Evolutionary conservation across 1,139 yeast genomes (phyloP).

Genomic region (Kurtzmaniella quercitrusa): DNA sequence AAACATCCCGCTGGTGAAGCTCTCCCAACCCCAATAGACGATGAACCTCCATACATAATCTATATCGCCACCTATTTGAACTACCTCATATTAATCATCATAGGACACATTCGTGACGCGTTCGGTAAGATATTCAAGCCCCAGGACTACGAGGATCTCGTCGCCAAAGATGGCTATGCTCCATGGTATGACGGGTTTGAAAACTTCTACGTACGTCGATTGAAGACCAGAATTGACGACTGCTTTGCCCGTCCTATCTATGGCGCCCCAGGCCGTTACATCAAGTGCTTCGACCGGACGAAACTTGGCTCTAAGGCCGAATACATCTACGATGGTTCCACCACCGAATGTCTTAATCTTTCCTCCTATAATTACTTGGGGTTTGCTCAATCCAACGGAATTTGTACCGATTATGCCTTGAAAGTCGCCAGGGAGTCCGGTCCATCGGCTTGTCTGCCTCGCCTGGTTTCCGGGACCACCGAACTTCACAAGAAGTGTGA

Average conservation of each 20-base stretch:
- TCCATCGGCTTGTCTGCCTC: constrained; percentile 73
- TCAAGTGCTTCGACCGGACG: constrained; percentile 73
- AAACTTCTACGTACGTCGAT: constrained; percentile 85
- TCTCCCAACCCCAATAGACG: constrained; percentile 57
- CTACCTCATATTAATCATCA: constrained; percentile 74
- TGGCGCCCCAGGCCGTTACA: constrained; percentile 94
- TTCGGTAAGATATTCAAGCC: constrained; percentile 73
- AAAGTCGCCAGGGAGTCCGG: constrained; percentile 65
- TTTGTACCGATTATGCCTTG: constrained; percentile 79
- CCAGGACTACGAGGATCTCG: constrained; percentile 57
- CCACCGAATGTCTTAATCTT: constrained; percentile 75
- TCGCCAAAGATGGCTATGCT: constrained; percentile 86
- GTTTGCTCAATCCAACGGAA: constrained; percentile 92
- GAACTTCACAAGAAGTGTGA: constrained; percentile 77
- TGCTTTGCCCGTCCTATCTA: constrained; percentile 94
- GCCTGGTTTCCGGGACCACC: constrained; percentile 70
- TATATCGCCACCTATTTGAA: constrained; percentile 79
- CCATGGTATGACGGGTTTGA: constrained; percentile 96
- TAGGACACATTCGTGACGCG: constrained; percentile 89
- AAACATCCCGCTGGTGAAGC: constrained; percentile 52
- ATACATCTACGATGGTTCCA: constrained; percentile 69
- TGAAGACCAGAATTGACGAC: constrained; percentile 87
- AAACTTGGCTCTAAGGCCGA: constrained; percentile 56
- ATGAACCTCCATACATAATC: constrained; percentile 83
- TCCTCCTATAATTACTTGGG: constrained; percentile 94